Conservation (phyloP, 352 stramenopile genomes). For the Blastocystis sp. region DNA sequence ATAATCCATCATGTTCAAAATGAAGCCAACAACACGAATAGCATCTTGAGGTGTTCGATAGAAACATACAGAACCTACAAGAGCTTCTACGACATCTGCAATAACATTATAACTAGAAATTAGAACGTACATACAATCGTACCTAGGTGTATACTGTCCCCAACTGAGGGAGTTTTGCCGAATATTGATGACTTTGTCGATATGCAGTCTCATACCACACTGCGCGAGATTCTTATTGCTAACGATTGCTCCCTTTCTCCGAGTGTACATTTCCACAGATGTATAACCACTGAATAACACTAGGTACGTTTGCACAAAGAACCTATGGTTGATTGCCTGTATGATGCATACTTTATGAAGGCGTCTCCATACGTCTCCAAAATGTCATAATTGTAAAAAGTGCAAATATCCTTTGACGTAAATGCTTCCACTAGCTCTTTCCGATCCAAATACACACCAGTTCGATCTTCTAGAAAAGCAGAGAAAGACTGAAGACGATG, state of each 20-base stretch:
- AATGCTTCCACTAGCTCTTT: not conserved
- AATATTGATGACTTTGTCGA: not conserved
- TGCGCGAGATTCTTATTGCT: not conserved
- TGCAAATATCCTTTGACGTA: not conserved
- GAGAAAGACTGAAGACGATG: not conserved
- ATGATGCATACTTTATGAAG: not conserved
- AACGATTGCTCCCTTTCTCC: not conserved
- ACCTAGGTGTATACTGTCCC: not conserved
- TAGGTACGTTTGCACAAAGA: not conserved
- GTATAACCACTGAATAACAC: not conserved
- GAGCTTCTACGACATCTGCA: slow-evolving; percentile 19
- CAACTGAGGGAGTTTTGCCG: not conserved
- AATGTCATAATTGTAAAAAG: slow-evolving; percentile 10
- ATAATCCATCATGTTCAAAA: not conserved
- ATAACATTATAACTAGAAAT: not conserved
- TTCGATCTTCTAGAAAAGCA: not conserved
- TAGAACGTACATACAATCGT: too few relatives aligned
- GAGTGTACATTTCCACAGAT: not conserved
- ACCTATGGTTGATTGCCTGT: not conserved
- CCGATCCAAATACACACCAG: not conserved
- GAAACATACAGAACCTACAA: not conserved
- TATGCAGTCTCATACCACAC: not conserved
- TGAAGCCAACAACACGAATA: not conserved
- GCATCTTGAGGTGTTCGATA: not conserved
- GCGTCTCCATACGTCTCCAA: slow-evolving; percentile 31